Evolutionary conservation across 2,329 filamentous ascomycete genomes (phyloP).

Genomic region (Pseudogymnoascus sp.): DNA sequence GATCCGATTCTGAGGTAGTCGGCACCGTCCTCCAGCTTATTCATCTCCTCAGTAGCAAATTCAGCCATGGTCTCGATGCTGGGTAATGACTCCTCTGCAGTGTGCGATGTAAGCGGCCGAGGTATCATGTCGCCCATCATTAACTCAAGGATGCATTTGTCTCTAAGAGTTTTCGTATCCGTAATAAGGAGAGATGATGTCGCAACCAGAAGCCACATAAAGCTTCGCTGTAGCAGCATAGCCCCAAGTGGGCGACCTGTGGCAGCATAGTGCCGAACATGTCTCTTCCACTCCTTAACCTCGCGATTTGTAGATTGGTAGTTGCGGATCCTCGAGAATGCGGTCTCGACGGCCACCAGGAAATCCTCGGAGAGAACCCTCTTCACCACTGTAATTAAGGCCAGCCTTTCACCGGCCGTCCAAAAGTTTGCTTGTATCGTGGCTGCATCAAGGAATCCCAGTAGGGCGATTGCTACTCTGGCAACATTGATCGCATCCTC

Average conservation of each 20-base stretch:
- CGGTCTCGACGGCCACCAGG: constrained; percentile 78
- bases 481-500: constrained; percentile 64
- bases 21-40: constrained; percentile 76
- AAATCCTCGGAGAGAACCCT: constrained; percentile 76
- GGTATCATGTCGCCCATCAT: constrained; percentile 50
- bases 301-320: constrained; percentile 57
- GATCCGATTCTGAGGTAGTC: constrained; percentile 87
- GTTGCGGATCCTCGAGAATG: constrained; percentile 85
- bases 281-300: constrained; percentile 80
- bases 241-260: constrained; percentile 77
- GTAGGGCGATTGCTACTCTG: constrained; percentile 73
- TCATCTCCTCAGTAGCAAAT: constrained; percentile 75
- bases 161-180: constrained; percentile 51
- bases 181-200: constrained; percentile 67
- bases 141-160: constrained; percentile 64
- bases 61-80: constrained; percentile 59
- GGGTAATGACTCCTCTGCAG: constrained; percentile 44
- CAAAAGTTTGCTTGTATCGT: constrained; percentile 76
- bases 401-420: constrained; percentile 65
- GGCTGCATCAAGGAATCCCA: constrained; percentile 82
- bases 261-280: constrained; percentile 73
- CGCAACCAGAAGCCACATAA: constrained; percentile 76
- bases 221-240: constrained; percentile 83
- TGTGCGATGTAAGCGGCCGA: constrained; percentile 35
- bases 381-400: constrained; percentile 64